A percentile compares a stretch with the other conserved stretches of the same genome.
Conservation (phyloP, 768 basidiomycete species). For the Suillus spraguei region DNA sequence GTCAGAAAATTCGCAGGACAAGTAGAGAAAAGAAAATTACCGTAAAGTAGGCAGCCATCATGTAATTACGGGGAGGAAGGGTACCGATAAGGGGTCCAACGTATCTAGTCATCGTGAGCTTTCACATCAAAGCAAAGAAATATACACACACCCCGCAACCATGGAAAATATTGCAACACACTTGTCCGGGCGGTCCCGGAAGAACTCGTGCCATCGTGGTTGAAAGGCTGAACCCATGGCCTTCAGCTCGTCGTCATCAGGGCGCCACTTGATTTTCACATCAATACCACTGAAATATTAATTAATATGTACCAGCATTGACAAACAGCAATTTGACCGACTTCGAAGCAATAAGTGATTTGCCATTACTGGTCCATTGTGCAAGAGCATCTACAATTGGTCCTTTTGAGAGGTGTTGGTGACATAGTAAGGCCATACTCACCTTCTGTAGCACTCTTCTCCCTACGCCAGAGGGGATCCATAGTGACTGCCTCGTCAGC, state of each 20-base stretch:
- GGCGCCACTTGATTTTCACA: slow-evolving; percentile 59
- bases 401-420: slow-evolving; percentile 19
- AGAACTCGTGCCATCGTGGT: slow-evolving; percentile 50
- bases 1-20: neutral
- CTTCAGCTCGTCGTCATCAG: slow-evolving; percentile 49
- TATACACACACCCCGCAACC: slow-evolving; percentile 39
- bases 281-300: slow-evolving; percentile 46
- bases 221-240: slow-evolving; percentile 51
- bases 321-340: slow-evolving; percentile 25
- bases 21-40: slow-evolving; percentile 20
- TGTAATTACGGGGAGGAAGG: slow-evolving; percentile 27
- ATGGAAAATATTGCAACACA: slow-evolving; percentile 49
- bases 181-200: slow-evolving; percentile 54
- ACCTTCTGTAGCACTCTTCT: slow-evolving; percentile 43
- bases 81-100: slow-evolving; percentile 18
- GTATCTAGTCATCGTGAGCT: slow-evolving; percentile 23
- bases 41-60: slow-evolving; percentile 32
- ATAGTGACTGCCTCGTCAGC: slow-evolving; percentile 50
- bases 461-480: slow-evolving; percentile 47
- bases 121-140: neutral
- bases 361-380: slow-evolving; percentile 41
- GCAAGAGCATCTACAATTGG: slow-evolving; percentile 30
- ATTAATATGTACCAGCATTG: neutral
- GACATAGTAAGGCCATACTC: slow-evolving; percentile 20
- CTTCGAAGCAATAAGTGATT: slow-evolving; percentile 60